Evolutionary conservation across 495 filamentous ascomycete species (phyloP).

Genomic region (Lepidopterella palustris): DNA sequence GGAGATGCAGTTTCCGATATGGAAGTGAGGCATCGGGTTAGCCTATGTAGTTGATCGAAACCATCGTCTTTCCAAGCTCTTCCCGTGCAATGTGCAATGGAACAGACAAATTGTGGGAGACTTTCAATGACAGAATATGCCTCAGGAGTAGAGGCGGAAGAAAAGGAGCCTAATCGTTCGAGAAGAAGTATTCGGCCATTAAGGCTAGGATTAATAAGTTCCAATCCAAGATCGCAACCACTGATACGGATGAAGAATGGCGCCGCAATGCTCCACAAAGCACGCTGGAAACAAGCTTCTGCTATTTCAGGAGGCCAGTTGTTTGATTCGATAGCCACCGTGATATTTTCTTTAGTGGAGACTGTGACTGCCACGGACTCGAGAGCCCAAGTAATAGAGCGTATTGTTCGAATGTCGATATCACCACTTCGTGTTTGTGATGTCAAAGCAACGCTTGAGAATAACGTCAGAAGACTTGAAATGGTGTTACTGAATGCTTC

Average conservation of each 20-base stretch:
- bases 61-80: conserved; percentile 17
- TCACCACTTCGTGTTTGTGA: not conserved
- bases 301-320: conserved; percentile 7
- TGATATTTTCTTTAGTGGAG: conserved; percentile 6
- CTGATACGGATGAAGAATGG: conserved; percentile 13
- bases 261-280: conserved; percentile 12
- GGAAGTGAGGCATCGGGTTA: conserved; percentile 8
- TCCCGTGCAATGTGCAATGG: conserved; percentile 14
- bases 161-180: conserved; percentile 6
- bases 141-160: conserved; percentile 1
- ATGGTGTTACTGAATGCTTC: conserved; percentile 25
- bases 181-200: not conserved
- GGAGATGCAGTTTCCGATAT: not conserved
- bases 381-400: conserved; percentile 12
- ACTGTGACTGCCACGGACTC: conserved; percentile 15
- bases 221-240: conserved; percentile 4
- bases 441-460: conserved; percentile 15
- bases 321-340: conserved; percentile 4
- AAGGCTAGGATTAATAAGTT: conserved; percentile 1
- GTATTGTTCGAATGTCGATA: not conserved
- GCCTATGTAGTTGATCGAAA: conserved; percentile 19
- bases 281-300: conserved; percentile 10
- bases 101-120: conserved; percentile 17
- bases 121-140: not conserved
- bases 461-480: conserved; percentile 20